Evolutionary conservation across 164 flowering plant species (phyloP), one percentile per base, ranked within the genome.

Genomic region (Hamamelis virginiana): DNA sequence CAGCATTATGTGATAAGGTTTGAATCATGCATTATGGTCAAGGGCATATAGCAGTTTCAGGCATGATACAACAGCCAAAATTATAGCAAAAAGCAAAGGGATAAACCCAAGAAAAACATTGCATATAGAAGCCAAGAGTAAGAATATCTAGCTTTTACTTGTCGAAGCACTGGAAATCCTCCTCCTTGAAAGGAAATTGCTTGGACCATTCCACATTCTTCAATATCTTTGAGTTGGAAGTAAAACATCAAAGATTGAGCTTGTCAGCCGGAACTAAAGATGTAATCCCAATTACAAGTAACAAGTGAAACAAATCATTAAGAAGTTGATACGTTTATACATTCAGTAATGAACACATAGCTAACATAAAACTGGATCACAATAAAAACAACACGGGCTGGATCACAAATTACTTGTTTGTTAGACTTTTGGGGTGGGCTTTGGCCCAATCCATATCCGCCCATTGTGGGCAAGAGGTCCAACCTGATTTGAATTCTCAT

Each of bases 121-220:
- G n/a, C 27, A 43, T 18, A 61, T 13, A 33, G 26, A 68, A 44
- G 12, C 0, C 28, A 26, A 19, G 43, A 59, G 28, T 41, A 72
- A 74, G 14, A 33, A 63, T 28, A 16, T 16, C 28, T 50, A 47
- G 72, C 6, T 25, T 44, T 63, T 86, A 91, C 98, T 91, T 94
- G 70, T 94, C 97, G 78, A 80, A 91, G 6, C 96, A 89, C 77
- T 85, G 91, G 67, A 94, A 94, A 78, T 94, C 96, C 77, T 94
- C 97, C 2, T 82, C 89, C 79, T 85, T 89, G 82, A 87, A 91
- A 4, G 98, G 96, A 78, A 91, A 87, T 53, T 90, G 83, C 77
- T 85, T 90, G 4, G 96, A 94, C 98, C 98, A 91, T 33, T 94
- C 87, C 69, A 86, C 89, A 79, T 94, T 87, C 84, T 84, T 86